Evolutionary conservation across 495 filamentous ascomycete species (phyloP).

Genomic region (Clavariopsis aquatica): DNA sequence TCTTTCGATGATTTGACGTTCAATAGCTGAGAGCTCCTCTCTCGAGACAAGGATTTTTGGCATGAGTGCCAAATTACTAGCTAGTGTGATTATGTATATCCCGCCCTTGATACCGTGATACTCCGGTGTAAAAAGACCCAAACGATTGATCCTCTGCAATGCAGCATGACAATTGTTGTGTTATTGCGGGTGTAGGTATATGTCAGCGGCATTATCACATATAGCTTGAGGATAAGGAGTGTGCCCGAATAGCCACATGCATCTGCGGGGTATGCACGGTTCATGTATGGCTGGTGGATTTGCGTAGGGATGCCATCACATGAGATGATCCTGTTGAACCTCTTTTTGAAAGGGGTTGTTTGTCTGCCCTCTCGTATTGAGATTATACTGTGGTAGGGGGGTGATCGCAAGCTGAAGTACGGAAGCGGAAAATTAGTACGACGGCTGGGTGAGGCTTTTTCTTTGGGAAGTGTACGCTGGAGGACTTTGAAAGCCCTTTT

Average conservation of each 20-base stretch:
- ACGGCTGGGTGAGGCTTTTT: background rate
- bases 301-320: conserved; percentile 1
- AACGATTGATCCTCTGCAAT: background rate
- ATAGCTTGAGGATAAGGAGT: background rate
- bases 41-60: no score
- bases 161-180: background rate
- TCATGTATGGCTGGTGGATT: background rate
- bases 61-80: no score
- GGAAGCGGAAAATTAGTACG: background rate
- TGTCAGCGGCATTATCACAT: background rate
- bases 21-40: no score
- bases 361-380: background rate
- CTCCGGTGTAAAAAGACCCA: no score
- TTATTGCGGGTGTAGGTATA: background rate
- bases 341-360: background rate
- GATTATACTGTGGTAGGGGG: background rate
- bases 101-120: no score
- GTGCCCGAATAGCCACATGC: background rate
- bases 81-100: no score
- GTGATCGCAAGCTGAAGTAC: background rate
- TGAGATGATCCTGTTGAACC: background rate
- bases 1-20: no score
- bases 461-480: no score
- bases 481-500: no score
- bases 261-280: conserved; percentile 1